Percentiles rank a stretch among this genome's conserved stretches.
Conservation (phyloP, 2,329 filamentous ascomycete genomes). For the Talaromyces rugulosus region DNA sequence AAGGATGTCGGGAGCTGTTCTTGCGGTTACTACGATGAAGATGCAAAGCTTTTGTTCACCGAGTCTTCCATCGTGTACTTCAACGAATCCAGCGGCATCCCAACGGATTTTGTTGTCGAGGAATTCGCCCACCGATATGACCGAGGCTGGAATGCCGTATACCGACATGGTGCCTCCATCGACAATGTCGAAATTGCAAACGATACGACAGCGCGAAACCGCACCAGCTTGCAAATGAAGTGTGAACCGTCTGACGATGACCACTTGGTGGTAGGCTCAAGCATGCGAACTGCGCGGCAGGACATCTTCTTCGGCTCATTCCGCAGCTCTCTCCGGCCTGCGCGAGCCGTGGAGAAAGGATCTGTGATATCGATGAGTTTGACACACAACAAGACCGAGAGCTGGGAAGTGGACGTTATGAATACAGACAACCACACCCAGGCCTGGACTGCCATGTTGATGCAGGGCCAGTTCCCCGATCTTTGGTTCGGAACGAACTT, state of each 20-base stretch:
- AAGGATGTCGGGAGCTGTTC: conserved; percentile 29
- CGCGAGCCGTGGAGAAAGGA: conserved; percentile 31
- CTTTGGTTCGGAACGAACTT: conserved; percentile 38
- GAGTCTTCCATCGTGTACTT: conserved; percentile 49
- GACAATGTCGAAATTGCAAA: conserved; percentile 24
- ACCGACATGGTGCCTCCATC: conserved; percentile 10
- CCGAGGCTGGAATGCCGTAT: conserved; percentile 41
- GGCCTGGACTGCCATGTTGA: conserved; percentile 38
- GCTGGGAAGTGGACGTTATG: conserved; percentile 42
- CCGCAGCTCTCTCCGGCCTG: conserved; percentile 39
- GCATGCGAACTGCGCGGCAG: conserved; percentile 39
- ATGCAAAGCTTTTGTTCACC: conserved; percentile 36
- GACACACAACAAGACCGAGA: conserved; percentile 43
- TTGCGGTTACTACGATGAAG: conserved; percentile 45
- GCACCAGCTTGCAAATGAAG: conserved; percentile 15
- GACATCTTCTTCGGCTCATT: conserved; percentile 49
- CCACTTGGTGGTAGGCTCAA: conserved; percentile 43
- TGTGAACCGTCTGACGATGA: conserved; percentile 17
- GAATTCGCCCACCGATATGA: conserved; percentile 43
- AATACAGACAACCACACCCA: conserved; percentile 37
- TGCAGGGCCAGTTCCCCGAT: conserved; percentile 36
- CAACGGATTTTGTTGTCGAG: conserved; percentile 35
- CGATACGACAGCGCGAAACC: conserved; percentile 29
- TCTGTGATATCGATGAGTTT: conserved; percentile 45
- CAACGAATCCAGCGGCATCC: conserved; percentile 42